Conservation (phyloP, 2,329 filamentous ascomycete species). For the Chaetomium olivaceum region DNA sequence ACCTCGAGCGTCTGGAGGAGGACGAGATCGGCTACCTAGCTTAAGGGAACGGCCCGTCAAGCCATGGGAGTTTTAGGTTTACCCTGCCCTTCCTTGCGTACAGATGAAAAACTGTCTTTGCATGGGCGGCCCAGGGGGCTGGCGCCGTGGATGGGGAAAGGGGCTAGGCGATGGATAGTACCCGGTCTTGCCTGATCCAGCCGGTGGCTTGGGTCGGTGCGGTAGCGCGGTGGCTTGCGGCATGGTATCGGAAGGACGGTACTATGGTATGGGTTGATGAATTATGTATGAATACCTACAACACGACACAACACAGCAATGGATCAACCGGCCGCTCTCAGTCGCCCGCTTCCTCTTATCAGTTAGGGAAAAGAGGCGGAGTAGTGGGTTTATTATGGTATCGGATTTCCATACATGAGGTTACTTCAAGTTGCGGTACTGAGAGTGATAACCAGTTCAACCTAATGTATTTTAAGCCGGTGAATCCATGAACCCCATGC, state of each 20-base stretch:
- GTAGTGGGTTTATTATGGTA: background rate
- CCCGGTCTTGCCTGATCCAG: background rate
- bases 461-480: background rate
- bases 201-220: background rate
- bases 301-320: background rate
- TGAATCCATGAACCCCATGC: too few species aligned
- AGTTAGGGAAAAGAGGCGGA: background rate
- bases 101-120: background rate
- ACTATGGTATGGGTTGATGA: constrained; percentile 1
- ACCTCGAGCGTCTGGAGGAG: constrained; percentile 90
- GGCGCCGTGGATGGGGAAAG: background rate
- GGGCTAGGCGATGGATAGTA: background rate
- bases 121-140: background rate
- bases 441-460: background rate
- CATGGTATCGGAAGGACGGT: background rate
- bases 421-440: background rate
- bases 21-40: constrained; percentile 95
- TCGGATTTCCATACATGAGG: background rate
- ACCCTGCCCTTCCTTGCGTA: background rate
- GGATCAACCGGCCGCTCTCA: background rate
- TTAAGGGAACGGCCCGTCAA: constrained; percentile 46
- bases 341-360: background rate
- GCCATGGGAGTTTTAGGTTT: background rate
- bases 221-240: background rate
- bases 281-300: constrained; percentile 15